Base-by-base conservation (phyloP, 73 alveolate genomes). In the Uronychia binucleata region DNA sequence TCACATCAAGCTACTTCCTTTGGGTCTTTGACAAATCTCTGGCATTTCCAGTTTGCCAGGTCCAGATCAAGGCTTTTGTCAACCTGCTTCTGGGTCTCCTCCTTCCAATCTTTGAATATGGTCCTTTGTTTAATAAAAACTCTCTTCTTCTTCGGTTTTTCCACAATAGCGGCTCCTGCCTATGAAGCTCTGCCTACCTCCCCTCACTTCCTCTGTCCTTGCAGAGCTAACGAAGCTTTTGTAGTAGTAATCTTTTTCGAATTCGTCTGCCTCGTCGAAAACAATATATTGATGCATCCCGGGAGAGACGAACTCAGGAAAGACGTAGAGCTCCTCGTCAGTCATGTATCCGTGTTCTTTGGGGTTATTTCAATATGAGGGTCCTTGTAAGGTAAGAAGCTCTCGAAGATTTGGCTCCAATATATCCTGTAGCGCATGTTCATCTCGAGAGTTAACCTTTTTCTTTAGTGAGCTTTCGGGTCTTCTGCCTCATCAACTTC, bases 21-120 rank as follows among this genome's bases (percentile, higher is more conserved):
- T 32, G 87, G 90, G 34, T 90, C 96, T 59, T 90, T 90, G 28
- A 85, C 59, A 80, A 90, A 90, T 57, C 96, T 90, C 0, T 90
- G 88, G 26, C 77, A 82, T 81, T 90, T 90, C 96, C 96, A 90
- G 1, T 30, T 25, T 26, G 83, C 67, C 25, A 33, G 34, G 46
- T 90, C 96, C 57, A 75, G 79, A 27, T 80, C 87, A 14, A 83
- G 33, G 58, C 90, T 74, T 33, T 34, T 34, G 30, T 31, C 31
- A 26, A 83, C 58, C 78, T 79, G 59, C 30, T 79, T 57, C 1
- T 1, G 1, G 58, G 34, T 82, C 25, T 82, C 89, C 0, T 32
- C 77, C 31, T 82, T 82, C 89, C 89, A 82, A 27, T 34, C 67
- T 33, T 78, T 77, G 33, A 82, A 82, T 0, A 82, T 80, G 13